A percentile compares a stretch with the other conserved stretches of the same genome.
phyloP scores from a whole-genome alignment of 2,329 filamentous ascomycete species.

The Fusarium napiforme region DNA sequence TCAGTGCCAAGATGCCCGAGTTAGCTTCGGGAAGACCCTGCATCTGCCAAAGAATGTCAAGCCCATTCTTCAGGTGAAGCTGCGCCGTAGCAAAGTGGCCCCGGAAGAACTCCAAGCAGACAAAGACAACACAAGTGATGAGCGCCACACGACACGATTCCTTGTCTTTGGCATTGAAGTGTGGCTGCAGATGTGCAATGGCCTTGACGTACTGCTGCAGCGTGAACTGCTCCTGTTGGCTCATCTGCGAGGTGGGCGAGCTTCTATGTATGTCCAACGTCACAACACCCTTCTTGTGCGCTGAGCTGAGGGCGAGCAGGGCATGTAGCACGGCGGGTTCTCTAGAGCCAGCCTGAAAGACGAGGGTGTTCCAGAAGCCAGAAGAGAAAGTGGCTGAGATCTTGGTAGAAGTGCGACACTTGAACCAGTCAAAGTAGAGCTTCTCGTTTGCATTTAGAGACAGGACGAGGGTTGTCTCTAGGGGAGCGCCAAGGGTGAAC shows the following conservation, averaged over 20 bases:
- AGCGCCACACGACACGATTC: slow-evolving; percentile 52
- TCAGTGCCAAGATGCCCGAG: slow-evolving; percentile 18
- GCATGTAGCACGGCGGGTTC: slow-evolving; percentile 56
- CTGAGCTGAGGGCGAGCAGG: slow-evolving; percentile 52
- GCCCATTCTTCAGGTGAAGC: slow-evolving; percentile 31
- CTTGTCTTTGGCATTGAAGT: slow-evolving; percentile 43
- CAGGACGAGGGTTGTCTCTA: slow-evolving; percentile 4
- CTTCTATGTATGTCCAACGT: slow-evolving; percentile 6
- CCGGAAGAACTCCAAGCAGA: slow-evolving; percentile 33
- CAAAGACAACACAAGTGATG: slow-evolving; percentile 43
- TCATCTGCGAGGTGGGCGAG: neutral
- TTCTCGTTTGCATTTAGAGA: slow-evolving; percentile 18
- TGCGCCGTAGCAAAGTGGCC: slow-evolving; percentile 36
- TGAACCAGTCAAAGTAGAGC: slow-evolving; percentile 47
- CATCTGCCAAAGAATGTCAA: slow-evolving; percentile 51
- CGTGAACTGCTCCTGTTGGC: slow-evolving; percentile 33
- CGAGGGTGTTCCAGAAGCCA: slow-evolving; percentile 52
- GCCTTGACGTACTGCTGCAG: slow-evolving; percentile 53
- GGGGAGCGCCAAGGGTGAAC: neutral
- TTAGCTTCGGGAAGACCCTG: slow-evolving; percentile 49
- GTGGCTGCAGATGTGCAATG: slow-evolving; percentile 51
- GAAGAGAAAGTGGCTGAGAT: slow-evolving; percentile 51
- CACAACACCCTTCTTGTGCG: slow-evolving; percentile 41
- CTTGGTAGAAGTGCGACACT: slow-evolving; percentile 50
- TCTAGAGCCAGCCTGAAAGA: slow-evolving; percentile 50